Evolutionary conservation across 2,329 filamentous ascomycete species (phyloP), one percentile per base, ranked within the genome.

Genomic region (Lasiodiplodia theobromae): DNA sequence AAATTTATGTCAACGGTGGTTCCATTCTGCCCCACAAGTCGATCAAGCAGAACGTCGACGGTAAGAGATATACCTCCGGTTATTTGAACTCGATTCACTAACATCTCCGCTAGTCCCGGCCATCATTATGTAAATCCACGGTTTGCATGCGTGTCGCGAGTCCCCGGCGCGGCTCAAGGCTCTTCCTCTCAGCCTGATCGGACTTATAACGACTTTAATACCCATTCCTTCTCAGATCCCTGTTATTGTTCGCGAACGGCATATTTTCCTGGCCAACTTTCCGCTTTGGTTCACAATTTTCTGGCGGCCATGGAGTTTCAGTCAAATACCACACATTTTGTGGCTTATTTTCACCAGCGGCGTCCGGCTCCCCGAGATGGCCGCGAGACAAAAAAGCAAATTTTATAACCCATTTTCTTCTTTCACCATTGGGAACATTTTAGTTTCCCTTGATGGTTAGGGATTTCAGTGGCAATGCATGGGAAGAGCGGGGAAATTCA

Each of bases 1-100:
- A 99, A 84, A 94, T 99, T 74, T 97, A 98, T 82, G 96, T 97
- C 82, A 99, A 99, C 82, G 95, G 95, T 76, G 94, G 94, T 77
- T 96, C 92, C 75, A 91, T 99, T 71, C 86, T 99, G 72, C 95
- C 95, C 7, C 95, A 99, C 86, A 99, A 99, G 91, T 96, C 91
- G 81, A 98, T 99, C 87, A 98, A 98, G 88, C 89, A 91, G 77
- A 99, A 99, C 81, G 93, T 99, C 76, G 96, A 99, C 70, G 77
- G 76, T 79, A 76, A 77, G 77, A 68, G n/a, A 31, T 51, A n/a
- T 16, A 18, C 25, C 5, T n/a, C 53, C 7, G n/a, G 37, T 7
- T 54, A 47, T 23, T 18, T 2, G 18, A 63, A 21, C 44, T 70
- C 63, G 60, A 4, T 21, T 6, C 64, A 37, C 73, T 75, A 71